phyloP scores from a whole-genome alignment of 331 rosid species.

The Malus hybrid region DNA sequence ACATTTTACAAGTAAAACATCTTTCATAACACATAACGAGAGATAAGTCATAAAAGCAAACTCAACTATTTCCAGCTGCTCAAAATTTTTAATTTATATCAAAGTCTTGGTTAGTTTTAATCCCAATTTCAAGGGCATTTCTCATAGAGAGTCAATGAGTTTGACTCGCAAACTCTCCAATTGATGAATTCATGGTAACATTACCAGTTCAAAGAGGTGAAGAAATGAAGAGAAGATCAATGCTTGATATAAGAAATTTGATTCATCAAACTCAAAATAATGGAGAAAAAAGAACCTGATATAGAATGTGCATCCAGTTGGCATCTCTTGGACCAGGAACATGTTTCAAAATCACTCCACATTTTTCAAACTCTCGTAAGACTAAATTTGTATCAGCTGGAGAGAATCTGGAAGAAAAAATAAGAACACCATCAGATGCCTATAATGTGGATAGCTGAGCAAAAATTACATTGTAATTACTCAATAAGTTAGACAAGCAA shows the following conservation, averaged over 20 bases:
- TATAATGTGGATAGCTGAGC: not conserved
- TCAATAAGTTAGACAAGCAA: not conserved
- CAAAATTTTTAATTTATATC: not conserved
- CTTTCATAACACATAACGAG: not conserved
- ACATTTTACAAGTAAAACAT: not conserved
- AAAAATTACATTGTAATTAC: not conserved
- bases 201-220: not conserved
- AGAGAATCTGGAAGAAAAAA: no score
- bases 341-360: no score
- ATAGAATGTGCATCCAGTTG: no score
- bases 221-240: not conserved
- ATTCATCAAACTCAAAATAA: conserved; percentile 6
- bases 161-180: not conserved
- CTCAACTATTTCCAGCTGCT: no score
- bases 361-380: no score
- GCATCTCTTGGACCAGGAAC: no score
- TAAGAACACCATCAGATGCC: not conserved
- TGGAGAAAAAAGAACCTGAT: conserved; percentile 44
- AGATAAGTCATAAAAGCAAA: not conserved
- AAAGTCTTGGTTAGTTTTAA: not conserved
- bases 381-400: no score
- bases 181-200: not conserved
- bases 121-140: not conserved
- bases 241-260: not conserved
- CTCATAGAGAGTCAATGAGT: not conserved